Evolutionary conservation across 768 basidiomycete genomes (phyloP).

Genomic region (Termitomyces sp.): DNA sequence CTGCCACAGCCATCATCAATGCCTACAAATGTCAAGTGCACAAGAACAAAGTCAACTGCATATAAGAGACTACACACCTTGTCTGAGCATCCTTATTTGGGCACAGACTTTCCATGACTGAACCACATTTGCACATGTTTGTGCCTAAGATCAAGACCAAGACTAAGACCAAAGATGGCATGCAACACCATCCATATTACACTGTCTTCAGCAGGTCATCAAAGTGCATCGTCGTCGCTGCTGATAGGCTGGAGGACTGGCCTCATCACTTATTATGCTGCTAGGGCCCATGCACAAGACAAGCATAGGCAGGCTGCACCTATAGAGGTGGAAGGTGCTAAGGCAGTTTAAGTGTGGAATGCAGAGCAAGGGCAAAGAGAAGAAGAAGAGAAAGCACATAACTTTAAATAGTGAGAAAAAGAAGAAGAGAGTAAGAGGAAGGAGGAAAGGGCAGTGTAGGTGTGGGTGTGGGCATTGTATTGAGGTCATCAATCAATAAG

Average conservation of each 20-base stretch:
- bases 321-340: too few species aligned
- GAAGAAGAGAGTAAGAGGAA: too few species aligned
- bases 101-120: not conserved
- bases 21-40: conserved; percentile 46
- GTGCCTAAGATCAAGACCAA: too few species aligned
- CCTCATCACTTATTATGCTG: conserved; percentile 6
- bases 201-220: conserved; percentile 50
- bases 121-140: not conserved
- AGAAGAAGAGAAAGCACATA: too few species aligned
- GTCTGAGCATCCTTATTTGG: too few species aligned
- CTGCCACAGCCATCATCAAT: conserved; percentile 41
- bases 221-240: conserved; percentile 40
- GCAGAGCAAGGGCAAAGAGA: too few species aligned
- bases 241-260: conserved; percentile 38
- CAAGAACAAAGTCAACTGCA: conserved; percentile 13
- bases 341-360: too few species aligned
- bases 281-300: conserved; percentile 5
- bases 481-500: too few species aligned
- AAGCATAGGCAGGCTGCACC: not conserved
- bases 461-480: too few species aligned
- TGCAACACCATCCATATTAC: conserved; percentile 41
- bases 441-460: too few species aligned
- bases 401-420: too few species aligned
- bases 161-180: not conserved
- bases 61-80: conserved; percentile 11